Evolutionary conservation across 2,329 filamentous ascomycete genomes (phyloP).

Genomic region (Talaromyces sp.): DNA sequence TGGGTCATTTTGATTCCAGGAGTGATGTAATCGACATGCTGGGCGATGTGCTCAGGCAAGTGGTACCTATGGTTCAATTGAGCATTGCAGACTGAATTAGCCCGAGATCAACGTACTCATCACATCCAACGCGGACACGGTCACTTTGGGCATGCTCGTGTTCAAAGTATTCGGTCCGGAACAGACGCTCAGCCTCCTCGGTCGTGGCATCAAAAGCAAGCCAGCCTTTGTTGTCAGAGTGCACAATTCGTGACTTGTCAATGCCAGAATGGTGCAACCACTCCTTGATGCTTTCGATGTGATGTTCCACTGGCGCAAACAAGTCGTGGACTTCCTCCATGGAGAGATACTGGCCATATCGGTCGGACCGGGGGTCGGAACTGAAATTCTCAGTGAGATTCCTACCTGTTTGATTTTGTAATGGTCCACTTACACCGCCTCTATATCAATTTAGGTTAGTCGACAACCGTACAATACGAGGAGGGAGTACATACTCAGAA

Average conservation of each 20-base stretch:
- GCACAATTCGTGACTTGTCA: conserved; percentile 25
- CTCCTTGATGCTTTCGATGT: conserved; percentile 25
- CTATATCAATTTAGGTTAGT: background rate
- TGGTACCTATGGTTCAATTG: conserved; percentile 13
- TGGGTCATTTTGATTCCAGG: conserved; percentile 21
- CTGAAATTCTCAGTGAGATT: background rate
- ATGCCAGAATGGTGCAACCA: conserved; percentile 28
- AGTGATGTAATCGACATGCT: conserved; percentile 20
- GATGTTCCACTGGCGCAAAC: conserved; percentile 33
- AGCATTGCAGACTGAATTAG: background rate
- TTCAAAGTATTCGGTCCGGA: conserved; percentile 30
- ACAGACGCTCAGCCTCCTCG: conserved; percentile 28
- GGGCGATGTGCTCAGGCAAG: conserved; percentile 17
- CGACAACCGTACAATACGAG: background rate
- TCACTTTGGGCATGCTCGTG: conserved; percentile 26
- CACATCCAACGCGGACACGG: conserved; percentile 21
- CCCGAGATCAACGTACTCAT: conserved; percentile 13
- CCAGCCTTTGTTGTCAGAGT: conserved; percentile 36
- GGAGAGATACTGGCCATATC: conserved; percentile 20
- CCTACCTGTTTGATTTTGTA: background rate
- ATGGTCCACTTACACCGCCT: conserved; percentile 18
- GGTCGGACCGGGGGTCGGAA: conserved; percentile 16
- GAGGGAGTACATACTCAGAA: conserved; percentile 30
- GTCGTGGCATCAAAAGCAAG: conserved; percentile 32
- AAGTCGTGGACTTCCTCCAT: conserved; percentile 19